Percentiles rank a stretch among this genome's conserved stretches.
Conservation (phyloP, 345 rosid species). For the Murraya koenigii region DNA sequence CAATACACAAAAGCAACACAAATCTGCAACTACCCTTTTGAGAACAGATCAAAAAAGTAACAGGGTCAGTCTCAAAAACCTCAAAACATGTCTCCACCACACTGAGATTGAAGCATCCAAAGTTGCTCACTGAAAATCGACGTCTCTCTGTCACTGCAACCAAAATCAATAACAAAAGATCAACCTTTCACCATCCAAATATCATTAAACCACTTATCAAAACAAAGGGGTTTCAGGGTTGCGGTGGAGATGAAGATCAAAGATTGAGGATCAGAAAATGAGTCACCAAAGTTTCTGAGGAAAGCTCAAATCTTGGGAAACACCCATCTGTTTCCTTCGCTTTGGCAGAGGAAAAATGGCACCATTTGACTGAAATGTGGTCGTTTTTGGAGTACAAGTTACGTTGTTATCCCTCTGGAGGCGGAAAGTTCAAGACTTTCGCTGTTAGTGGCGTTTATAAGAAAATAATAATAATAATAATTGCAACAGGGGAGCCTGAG, state of each 20-base stretch:
- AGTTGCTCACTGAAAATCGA: background rate
- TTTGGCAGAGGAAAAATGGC: background rate
- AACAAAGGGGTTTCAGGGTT: background rate
- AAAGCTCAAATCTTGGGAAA: background rate
- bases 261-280: constrained; percentile 2
- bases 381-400: background rate
- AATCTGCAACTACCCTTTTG: constrained; percentile 22
- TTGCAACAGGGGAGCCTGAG: background rate
- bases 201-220: background rate
- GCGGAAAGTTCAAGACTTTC: constrained; percentile 15
- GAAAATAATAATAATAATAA: background rate
- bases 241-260: constrained; percentile 3
- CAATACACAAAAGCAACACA: constrained; percentile 8
- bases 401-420: background rate
- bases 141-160: background rate
- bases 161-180: constrained; percentile 3
- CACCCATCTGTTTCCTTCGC: background rate
- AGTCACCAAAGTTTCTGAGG: background rate
- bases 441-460: no score
- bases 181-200: background rate
- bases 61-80: constrained; percentile 32
- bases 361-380: background rate
- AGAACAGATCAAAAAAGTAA: constrained; percentile 16
- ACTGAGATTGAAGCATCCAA: constrained; percentile 8
- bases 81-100: constrained; percentile 14